Evolutionary conservation across 495 filamentous ascomycete species (phyloP), one percentile per base, ranked within the genome.

Genomic region (Pyrenula massariospora): DNA sequence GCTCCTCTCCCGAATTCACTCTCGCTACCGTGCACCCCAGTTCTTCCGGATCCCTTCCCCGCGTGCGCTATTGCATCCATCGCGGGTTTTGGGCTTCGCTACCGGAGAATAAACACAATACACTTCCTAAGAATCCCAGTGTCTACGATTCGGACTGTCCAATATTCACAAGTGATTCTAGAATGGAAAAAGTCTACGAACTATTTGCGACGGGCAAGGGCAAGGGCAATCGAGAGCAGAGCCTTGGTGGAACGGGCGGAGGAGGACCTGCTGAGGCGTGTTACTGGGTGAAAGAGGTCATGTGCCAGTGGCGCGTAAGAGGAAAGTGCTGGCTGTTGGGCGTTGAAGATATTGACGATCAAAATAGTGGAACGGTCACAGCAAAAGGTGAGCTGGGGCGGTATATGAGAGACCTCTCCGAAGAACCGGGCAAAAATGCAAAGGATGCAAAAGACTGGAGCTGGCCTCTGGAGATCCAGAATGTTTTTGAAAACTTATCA

Each of bases 401-500:
- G 54, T 57, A 61, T 62, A 12, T 53, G 62, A 24, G 55, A 52
- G 58, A 71, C 1, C 31, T 42, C 31, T 42, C 31, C 15, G 8
- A 42, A 15, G 31, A 42, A 15, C 15, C 31, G 8, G 31, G 31
- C 31, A 65, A 60, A 8, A 62, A 63, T 15, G 61, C 58, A 0
- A 63, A 63, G 3, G 31, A 42, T 42, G 31, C 31, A 42, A 42
- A 42, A 15, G 8, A 15, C 31, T 89, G 84, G 84, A 80, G 73
- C 12, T 95, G 87, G 82, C 73, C 72, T 36, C 85, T 74, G 59
- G 89, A 95, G 69, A 68, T 96, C 48, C 87, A 84, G 58, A 84
- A 79, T 60, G 88, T 92, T 71, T 96, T 96, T 77, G 90, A 86
- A 12, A 95, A 95, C 66, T 70, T 90, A 64, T 82, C 77, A 23